Evolutionary conservation across 345 rosid genomes (phyloP).

Genomic region (Gossypium raimondii): DNA sequence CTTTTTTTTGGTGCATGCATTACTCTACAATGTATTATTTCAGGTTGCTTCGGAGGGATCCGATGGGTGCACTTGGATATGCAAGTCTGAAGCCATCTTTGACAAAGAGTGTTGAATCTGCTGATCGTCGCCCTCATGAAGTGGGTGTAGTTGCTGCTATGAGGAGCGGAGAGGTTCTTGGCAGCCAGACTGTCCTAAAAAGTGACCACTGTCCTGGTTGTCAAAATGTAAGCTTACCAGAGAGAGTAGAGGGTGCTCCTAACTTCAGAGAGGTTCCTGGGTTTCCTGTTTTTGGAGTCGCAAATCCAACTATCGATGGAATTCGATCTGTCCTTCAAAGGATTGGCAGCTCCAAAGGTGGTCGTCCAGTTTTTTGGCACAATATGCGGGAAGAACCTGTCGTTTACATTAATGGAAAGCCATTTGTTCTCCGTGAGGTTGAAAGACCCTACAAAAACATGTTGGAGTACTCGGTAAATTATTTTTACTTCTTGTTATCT

Average conservation of each 20-base stretch:
- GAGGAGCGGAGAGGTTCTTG: slow-evolving; percentile 92
- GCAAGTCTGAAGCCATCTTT: slow-evolving; percentile 62
- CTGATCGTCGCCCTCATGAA: slow-evolving; percentile 85
- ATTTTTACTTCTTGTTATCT: not conserved
- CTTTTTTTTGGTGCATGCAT: not conserved
- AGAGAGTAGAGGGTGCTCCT: slow-evolving; percentile 98
- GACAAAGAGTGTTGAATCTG: slow-evolving; percentile 68
- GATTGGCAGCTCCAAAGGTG: slow-evolving; percentile 76
- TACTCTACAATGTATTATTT: slow-evolving; percentile 10
- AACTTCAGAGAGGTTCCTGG: slow-evolving; percentile 97
- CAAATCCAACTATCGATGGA: slow-evolving; percentile 95
- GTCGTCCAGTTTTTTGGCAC: slow-evolving; percentile 89
- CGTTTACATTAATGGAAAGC: slow-evolving; percentile 90
- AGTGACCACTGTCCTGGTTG: slow-evolving; percentile 99
- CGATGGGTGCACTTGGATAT: slow-evolving; percentile 98
- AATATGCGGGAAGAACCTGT: slow-evolving; percentile 99
- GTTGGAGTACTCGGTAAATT: slow-evolving; percentile 87
- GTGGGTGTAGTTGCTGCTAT: slow-evolving; percentile 85
- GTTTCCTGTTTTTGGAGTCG: slow-evolving; percentile 97
- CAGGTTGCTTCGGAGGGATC: slow-evolving; percentile 95
- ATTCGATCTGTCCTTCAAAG: slow-evolving; percentile 80
- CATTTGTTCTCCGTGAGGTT: slow-evolving; percentile 96
- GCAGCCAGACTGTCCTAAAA: slow-evolving; percentile 95
- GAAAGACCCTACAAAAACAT: slow-evolving; percentile 96
- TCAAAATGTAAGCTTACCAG: slow-evolving; percentile 68